Conservation (phyloP, 352 stramenopile species). For the Phytophthora quininea region DNA sequence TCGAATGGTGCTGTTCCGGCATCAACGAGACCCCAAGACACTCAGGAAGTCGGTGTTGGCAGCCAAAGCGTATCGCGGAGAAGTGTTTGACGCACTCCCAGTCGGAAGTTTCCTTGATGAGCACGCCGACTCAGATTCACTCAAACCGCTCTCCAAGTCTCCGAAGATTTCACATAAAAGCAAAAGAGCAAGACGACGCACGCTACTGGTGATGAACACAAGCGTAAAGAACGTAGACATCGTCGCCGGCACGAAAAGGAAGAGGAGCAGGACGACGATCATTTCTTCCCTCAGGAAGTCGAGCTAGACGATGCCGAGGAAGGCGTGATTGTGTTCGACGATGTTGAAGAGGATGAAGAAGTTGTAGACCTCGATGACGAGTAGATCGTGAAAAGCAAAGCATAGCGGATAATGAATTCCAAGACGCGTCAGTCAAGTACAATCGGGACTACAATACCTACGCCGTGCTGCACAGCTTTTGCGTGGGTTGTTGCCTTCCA, state of each 20-base stretch:
- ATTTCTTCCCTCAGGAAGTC: conserved; percentile 47
- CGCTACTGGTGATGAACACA: conserved; percentile 13
- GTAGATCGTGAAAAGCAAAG: conserved; percentile 8
- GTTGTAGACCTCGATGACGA: conserved; percentile 67
- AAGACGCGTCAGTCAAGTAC: background rate
- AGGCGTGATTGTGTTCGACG: conserved; percentile 48
- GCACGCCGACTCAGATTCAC: conserved; percentile 22
- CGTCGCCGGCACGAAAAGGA: background rate
- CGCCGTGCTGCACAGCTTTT: conserved; percentile 42
- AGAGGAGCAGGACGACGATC: conserved; percentile 47
- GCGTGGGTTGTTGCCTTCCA: conserved; percentile 47
- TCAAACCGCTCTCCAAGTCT: conserved; percentile 61
- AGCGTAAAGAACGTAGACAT: conserved; percentile 14
- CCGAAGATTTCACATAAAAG: conserved; percentile 57
- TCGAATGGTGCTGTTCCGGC: conserved; percentile 74
- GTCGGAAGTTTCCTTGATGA: conserved; percentile 67
- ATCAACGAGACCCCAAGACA: conserved; percentile 38
- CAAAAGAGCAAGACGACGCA: conserved; percentile 23
- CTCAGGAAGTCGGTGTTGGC: conserved; percentile 46
- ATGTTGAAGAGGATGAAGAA: conserved; percentile 49
- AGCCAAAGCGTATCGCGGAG: conserved; percentile 61
- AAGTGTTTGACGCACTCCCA: conserved; percentile 61
- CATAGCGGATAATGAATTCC: background rate
- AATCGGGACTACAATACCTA: conserved; percentile 11
- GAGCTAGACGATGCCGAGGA: conserved; percentile 24